These are phyloP conservation scores for Cenococcum geophilum DNA, from an alignment of 495 filamentous ascomycete species.

Conservation along the genomic window DNA sequence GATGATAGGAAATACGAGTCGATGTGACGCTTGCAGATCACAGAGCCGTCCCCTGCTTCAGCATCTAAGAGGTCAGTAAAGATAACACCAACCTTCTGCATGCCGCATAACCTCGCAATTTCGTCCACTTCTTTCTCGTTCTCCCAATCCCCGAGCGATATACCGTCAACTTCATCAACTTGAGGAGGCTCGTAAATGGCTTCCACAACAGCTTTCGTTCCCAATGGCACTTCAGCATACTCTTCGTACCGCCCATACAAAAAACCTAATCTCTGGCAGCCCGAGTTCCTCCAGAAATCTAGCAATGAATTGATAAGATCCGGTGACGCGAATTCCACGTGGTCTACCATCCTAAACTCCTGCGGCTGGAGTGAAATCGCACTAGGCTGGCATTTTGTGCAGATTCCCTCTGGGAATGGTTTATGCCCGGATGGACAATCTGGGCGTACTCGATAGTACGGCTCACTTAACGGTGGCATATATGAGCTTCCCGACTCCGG, in stretches of 20 bases:
- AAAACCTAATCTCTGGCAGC: constrained; percentile 77
- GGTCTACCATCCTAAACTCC: constrained; percentile 94
- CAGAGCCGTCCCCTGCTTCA: constrained; percentile 69
- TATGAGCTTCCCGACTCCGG: constrained; percentile 85
- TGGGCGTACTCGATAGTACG: constrained; percentile 80
- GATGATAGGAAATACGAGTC: constrained; percentile 94
- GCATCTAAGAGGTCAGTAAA: constrained; percentile 90
- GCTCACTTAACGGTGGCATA: constrained; percentile 92
- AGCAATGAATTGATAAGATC: constrained; percentile 79
- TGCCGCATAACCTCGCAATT: constrained; percentile 74
- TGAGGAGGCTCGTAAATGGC: constrained; percentile 97
- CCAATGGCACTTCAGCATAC: constrained; percentile 87
- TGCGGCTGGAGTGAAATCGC: constrained; percentile 94
- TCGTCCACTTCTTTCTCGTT: constrained; percentile 78
- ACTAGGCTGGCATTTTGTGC: constrained; percentile 96
- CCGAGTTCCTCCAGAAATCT: constrained; percentile 81
- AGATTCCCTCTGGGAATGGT: constrained; percentile 95
- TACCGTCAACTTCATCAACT: constrained; percentile 80
- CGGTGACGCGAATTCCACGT: constrained; percentile 88
- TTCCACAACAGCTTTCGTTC: constrained; percentile 93
- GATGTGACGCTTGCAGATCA: constrained; percentile 91
- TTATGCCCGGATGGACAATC: constrained; percentile 92
- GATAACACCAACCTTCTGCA: constrained; percentile 88
- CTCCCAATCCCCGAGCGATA: constrained; percentile 81
- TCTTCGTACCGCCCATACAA: constrained; percentile 88